Base-by-base conservation (phyloP, 148 eudicot genomes). In the Polygonum aviculare region DNA sequence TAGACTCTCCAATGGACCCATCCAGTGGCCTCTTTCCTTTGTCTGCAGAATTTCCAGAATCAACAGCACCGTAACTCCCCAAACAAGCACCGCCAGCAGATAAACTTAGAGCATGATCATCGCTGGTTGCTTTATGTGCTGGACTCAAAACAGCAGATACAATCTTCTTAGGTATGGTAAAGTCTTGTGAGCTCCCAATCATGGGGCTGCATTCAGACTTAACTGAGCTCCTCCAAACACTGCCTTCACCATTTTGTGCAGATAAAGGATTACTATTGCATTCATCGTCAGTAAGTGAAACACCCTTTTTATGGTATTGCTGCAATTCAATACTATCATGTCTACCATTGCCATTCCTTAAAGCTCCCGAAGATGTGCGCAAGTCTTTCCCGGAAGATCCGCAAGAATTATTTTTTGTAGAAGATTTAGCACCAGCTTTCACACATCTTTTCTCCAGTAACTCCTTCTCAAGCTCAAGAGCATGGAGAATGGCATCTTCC, bases 401-500 rank as follows among this genome's bases (percentile, higher is more conserved):
- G 31, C 87, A 78, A n/a, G 86, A 81, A 69, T 76, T 84, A 72
- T 78, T 84, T 72, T 48, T 77, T 75, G 72, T 67, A 86, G 75
- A 76, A 82, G 78, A 73, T 74, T 82, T 77, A 55, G 75, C 73
- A 38, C 73, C 94, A 54, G 75, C 57, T 50, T 87, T 88, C 75
- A 85, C 96, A 81, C 80, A 80, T 77, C 84, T 90, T 69, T 86
- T 88, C 82, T 85, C 92, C 82, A 82, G 75, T 52, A 87, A 54
- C 63, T 88, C 85, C 77, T 88, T 95, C 91, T 96, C 99, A 72
- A 96, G 91, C 76, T 93, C 92, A 71, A 96, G 97, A 51, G 99
- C 99, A 86, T 96, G 94, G 75, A 96, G 90, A 80, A 93, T 93
- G 11, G 98, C 99, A 90, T 96, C 98, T 84, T 93, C 98, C 57